phyloP scores from a whole-genome alignment of 139 green algal genomes.

The Coelastrella sp. region DNA sequence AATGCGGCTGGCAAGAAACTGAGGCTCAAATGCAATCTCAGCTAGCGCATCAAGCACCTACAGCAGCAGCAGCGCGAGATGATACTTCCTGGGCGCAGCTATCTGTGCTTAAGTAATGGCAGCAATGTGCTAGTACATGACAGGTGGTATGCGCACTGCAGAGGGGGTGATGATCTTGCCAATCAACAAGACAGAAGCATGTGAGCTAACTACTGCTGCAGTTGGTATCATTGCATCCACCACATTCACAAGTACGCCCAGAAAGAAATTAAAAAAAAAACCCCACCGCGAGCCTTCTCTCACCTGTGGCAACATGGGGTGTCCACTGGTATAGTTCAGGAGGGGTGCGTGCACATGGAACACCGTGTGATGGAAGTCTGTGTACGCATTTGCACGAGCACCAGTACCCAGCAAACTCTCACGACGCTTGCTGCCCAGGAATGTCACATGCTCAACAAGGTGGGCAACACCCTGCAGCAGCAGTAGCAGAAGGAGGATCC shows the following conservation, averaged over 20 bases:
- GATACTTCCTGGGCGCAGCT: not conserved
- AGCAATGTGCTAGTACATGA: too few relatives aligned
- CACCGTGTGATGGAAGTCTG: conserved; percentile 99
- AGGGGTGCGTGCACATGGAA: conserved; percentile 98
- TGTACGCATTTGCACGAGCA: conserved; percentile 98
- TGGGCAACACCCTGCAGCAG: conserved; percentile 91
- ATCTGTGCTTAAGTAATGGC: too few relatives aligned
- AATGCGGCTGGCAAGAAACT: conserved; percentile 90
- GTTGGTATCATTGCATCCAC: not conserved
- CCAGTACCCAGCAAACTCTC: conserved; percentile 91
- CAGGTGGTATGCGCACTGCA: too few relatives aligned
- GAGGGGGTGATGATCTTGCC: not conserved
- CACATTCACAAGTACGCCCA: not conserved
- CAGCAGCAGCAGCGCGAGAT: not conserved
- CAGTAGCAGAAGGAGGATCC: not conserved
- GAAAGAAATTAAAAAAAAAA: not conserved
- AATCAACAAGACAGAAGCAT: too few relatives aligned
- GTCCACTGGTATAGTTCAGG: conserved; percentile 72
- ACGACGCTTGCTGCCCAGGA: conserved; percentile 92
- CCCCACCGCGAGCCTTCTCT: not conserved
- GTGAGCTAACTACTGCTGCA: too few relatives aligned
- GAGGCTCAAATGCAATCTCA: conserved; percentile 86
- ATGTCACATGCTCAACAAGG: conserved; percentile 99
- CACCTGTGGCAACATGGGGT: conserved; percentile 90
- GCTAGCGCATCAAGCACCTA: conserved; percentile 93